Evolutionary conservation across 208 protist species (phyloP), one percentile per base, ranked within the genome.

Genomic region (Borovskyia barvae): DNA sequence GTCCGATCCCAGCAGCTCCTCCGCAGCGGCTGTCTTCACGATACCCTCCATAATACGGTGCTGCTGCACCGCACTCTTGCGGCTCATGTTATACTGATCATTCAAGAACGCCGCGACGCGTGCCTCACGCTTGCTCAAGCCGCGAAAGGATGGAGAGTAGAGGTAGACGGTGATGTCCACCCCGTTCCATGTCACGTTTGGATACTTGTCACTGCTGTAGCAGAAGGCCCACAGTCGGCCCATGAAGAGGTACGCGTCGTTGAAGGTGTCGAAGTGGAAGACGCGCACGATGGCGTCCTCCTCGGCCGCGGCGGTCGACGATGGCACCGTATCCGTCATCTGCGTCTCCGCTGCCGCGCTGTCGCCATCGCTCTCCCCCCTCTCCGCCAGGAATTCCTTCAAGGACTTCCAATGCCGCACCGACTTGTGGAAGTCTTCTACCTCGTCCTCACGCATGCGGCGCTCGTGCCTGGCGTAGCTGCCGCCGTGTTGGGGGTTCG

Each of bases 51-150:
- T 30, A 41, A 66, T 59, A 26, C 59, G 56, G 1, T 29, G 56
- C 37, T 82, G 80, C 71, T 93, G 86, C 66, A 39, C 52, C 60
- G 75, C 72, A 40, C 81, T 87, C 56, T 93, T 93, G 49, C 72
- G 75, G 29, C 78, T 50, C 83, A 93, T 90, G 74, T 91, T 91
- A 66, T 80, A 90, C 58, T 90, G 82, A 58, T 93, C 87, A 32
- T 93, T 93, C 30, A 91, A 39, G 69, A 93, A 93, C 19, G 87
- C 87, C 17, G 87, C 87, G 24, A 93, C 49, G 11, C 82, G 71
- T 3, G 87, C 87, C 76, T 93, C 83, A 9, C 87, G 82, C 45
- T 82, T 84, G 66, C 80, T 91, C 33, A 93, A 42, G 1, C 87
- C 87, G n/a, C 73, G 71, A 46, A 91, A 93, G 20, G 80, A 85